Evolutionary conservation across 1,284 basidiomycete genomes (phyloP), one percentile per base, ranked within the genome.

Genomic region (Cryptococcus amylolentus): DNA sequence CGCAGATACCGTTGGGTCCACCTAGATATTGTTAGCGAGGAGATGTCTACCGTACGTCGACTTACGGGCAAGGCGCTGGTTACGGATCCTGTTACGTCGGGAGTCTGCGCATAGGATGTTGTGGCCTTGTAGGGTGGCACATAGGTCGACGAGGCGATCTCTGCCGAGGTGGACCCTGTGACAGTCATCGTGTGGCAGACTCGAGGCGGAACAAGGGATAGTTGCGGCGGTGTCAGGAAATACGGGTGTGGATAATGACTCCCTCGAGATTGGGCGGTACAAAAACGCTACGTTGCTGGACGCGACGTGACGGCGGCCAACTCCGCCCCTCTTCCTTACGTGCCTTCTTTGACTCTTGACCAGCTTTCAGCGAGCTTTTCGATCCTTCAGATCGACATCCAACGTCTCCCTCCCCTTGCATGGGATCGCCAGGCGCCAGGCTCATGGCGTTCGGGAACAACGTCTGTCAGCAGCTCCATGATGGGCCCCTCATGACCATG

Each of bases 81-180:
- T 18, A 67, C 61, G 3, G 64, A 63, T n/a, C 70, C 70, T 1
- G 68, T 68, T 39, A 68, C 59, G 27, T 63, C 51, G 1, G 70
- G 63, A 27, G 59, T 47, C 7, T 64, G 56, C 10, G 65, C 62
- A 58, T 66, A 66, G 6, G 65, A 66, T 3, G 69, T 69, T 26
- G 68, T 66, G 57, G 62, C 66, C 52, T 70, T 60, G 64, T 64
- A 72, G 0, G 70, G 70, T 35, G 70, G 70, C 12, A 59, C 58
- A 50, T 70, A 72, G 14, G 64, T 49, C 28, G 58, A 57, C 2
- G 63, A 53, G 18, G 69, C 69, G 18, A 68, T 44, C 2, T 58
- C 52, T 7, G 69, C 70, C 1, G 70, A 60, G 8, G 62, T 64
- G 28, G 51, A 59, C 0, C 68, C 70, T 10, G 61, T 62, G 35